A percentile compares a stretch with the other conserved stretches of the same genome.
Conservation (phyloP, 106 monocot species). For the Dactylorhiza incarnata region DNA sequence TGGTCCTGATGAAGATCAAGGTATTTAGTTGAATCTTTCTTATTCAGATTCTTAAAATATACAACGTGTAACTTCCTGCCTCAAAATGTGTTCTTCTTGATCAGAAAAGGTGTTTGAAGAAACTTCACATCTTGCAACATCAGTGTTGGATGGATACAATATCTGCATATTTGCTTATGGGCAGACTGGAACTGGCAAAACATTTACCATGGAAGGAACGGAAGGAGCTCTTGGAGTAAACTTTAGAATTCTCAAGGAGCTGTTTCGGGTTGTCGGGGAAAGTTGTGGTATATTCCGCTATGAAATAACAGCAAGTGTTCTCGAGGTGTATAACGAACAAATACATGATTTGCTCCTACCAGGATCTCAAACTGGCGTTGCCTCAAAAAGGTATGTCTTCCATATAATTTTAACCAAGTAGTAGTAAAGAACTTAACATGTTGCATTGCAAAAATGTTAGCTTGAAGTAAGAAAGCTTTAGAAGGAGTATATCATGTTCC, state of each 20-base stretch:
- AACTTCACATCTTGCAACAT: conserved; percentile 68
- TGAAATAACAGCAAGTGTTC: conserved; percentile 64
- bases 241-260: conserved; percentile 75
- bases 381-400: conserved; percentile 41
- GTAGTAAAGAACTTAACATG: too few relatives aligned
- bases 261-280: conserved; percentile 78
- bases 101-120: conserved; percentile 69
- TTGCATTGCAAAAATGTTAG: conserved; percentile 16
- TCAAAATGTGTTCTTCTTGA: not conserved
- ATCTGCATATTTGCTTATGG: conserved; percentile 97
- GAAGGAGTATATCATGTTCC: conserved; percentile 84
- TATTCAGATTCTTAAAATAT: not conserved
- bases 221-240: conserved; percentile 75
- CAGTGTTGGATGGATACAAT: conserved; percentile 92
- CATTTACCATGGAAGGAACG: conserved; percentile 95
- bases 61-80: not conserved
- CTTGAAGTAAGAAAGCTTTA: conserved; percentile 69
- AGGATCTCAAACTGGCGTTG: conserved; percentile 44
- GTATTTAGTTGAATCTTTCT: conserved; percentile 19
- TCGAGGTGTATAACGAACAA: conserved; percentile 95
- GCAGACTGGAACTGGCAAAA: conserved; percentile 91
- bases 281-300: conserved; percentile 46
- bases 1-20: conserved; percentile 83
- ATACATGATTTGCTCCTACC: conserved; percentile 68
- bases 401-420: not conserved